A percentile compares a stretch with the other conserved stretches of the same genome.
Evolutionary conservation across 192 early-diverging fungal genomes (phyloP).

Genomic region (Dissophora globulifera): DNA sequence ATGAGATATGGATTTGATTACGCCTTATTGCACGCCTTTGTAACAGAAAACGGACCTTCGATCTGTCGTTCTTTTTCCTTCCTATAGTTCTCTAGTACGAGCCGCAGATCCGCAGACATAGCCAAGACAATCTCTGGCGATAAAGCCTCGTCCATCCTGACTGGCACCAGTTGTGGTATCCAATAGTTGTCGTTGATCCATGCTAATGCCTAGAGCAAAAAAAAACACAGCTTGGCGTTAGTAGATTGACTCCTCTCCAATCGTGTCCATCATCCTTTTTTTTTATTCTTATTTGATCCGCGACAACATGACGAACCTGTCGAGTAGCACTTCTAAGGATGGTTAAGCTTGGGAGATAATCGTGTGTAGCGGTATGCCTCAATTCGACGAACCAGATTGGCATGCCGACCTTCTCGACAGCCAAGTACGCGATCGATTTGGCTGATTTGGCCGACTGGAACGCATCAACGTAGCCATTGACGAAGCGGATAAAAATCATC

Average conservation of each 20-base stretch:
- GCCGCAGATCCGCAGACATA: conserved; percentile 31
- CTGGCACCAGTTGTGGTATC: conserved; percentile 39
- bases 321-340: conserved; percentile 38
- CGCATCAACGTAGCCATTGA: conserved; percentile 49
- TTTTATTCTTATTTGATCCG: not conserved
- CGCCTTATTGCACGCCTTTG: not conserved
- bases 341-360: conserved; percentile 41
- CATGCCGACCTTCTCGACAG: conserved; percentile 50
- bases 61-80: conserved; percentile 36
- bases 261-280: not conserved
- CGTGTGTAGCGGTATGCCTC: conserved; percentile 44
- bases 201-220: conserved; percentile 27
- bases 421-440: conserved; percentile 48
- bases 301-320: conserved; percentile 12
- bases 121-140: conserved; percentile 19
- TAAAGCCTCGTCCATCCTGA: conserved; percentile 24
- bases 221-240: too few relatives aligned
- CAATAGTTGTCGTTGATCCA: conserved; percentile 53
- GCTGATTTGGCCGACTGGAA: conserved; percentile 45
- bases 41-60: conserved; percentile 23
- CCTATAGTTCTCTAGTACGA: conserved; percentile 21
- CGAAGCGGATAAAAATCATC: conserved; percentile 55
- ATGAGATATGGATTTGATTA: too few relatives aligned
- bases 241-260: not conserved
- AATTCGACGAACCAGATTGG: conserved; percentile 47